A percentile compares a stretch with the other conserved stretches of the same genome.
Evolutionary conservation across 768 basidiomycete species (phyloP).

Genomic region (Amanita jacksonii): DNA sequence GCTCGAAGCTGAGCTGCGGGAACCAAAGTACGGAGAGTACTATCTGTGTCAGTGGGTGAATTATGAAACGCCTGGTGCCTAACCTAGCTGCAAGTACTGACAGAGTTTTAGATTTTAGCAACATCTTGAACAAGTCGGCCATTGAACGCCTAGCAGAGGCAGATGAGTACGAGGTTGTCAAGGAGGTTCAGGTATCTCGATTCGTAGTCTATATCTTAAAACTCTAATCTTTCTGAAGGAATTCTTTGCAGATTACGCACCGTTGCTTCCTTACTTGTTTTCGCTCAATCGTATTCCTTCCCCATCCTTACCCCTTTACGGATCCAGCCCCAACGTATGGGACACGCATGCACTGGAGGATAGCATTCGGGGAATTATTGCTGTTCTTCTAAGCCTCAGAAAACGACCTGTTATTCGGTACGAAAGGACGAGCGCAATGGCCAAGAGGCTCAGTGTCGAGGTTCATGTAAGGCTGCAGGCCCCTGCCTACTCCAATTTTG

Average conservation of each 20-base stretch:
- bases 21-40: conserved; percentile 96
- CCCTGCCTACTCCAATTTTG: not conserved
- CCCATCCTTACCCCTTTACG: conserved; percentile 55
- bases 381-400: conserved; percentile 87
- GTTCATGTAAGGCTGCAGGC: conserved; percentile 50
- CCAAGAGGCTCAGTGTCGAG: conserved; percentile 80
- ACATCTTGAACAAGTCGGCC: conserved; percentile 76
- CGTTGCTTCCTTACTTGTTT: conserved; percentile 79
- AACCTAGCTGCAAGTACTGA: conserved; percentile 13
- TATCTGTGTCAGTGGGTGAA: conserved; percentile 96
- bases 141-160: conserved; percentile 91
- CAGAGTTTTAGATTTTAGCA: conserved; percentile 77
- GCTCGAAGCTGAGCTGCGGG: conserved; percentile 72
- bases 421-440: conserved; percentile 88
- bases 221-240: conserved; percentile 43
- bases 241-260: conserved; percentile 95
- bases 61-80: conserved; percentile 25
- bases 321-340: conserved; percentile 65
- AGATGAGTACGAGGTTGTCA: conserved; percentile 94
- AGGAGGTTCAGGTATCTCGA: conserved; percentile 82
- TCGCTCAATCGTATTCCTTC: conserved; percentile 75
- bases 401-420: conserved; percentile 94
- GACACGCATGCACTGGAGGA: conserved; percentile 62
- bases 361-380: conserved; percentile 72
- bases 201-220: not conserved